Evolutionary conservation across 139 green algal species (phyloP), one percentile per base, ranked within the genome.

Genomic region (Limnomonas spitsbergensis): DNA sequence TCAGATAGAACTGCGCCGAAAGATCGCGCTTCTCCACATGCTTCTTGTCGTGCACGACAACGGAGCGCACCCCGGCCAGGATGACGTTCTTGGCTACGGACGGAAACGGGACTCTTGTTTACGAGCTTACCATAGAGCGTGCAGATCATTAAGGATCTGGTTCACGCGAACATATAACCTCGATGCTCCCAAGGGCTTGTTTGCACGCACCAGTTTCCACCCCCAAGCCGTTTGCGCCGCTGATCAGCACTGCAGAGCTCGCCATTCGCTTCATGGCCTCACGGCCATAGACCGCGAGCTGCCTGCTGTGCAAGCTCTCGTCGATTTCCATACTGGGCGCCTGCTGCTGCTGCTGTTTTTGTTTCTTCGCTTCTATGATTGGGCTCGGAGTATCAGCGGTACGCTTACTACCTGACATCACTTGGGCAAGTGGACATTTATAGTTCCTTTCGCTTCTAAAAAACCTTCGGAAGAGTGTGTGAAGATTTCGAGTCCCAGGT

Each of bases 71-170:
- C 0, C 96, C 95, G 2, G 96, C 96, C 26, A 99, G 86, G 31
- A 99, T 95, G 24, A 98, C 89, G 78, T 99, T 99, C 86, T 99
- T 99, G 71, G 96, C 95, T 98, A 90, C 84, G 69, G 56, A 7
- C 74, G 4, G 7, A 20, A 73, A 34, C 34, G 70, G 40, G 6
- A n/a, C n/a, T n/a, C n/a, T n/a, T 14, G 14, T n/a, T 61, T 61
- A 61, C 47, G 47, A 61, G 47, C 14, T 61, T 24, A 61, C n/a
- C n/a, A n/a, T n/a, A n/a, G n/a, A n/a, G n/a, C n/a, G n/a, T n/a
- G n/a, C n/a, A n/a, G n/a, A n/a, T n/a, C n/a, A n/a, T n/a, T n/a
- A n/a, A n/a, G n/a, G n/a, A n/a, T n/a, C n/a, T n/a, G n/a, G n/a
- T n/a, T n/a, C n/a, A n/a, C n/a, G n/a, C n/a, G n/a, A n/a, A n/a